These are phyloP conservation scores for Aphanomyces invadans DNA, from an alignment of 352 stramenopile genomes.

Conservation along the genomic window DNA sequence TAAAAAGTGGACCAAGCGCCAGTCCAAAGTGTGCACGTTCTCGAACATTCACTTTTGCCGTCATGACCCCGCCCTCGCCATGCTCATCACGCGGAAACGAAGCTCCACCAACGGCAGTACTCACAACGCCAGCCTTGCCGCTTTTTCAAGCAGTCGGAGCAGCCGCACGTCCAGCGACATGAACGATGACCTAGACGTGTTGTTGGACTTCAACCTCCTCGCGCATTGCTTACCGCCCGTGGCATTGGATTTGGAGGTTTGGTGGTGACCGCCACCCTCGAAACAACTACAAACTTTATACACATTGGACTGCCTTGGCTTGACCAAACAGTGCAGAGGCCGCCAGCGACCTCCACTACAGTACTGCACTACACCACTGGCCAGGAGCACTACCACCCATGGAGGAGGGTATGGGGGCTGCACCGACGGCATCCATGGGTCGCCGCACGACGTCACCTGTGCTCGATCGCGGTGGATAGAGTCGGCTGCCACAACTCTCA, in stretches of 20 bases:
- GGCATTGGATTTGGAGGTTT: neutral
- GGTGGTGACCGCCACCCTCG: too few species aligned
- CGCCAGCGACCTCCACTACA: too few species aligned
- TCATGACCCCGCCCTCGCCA: conserved; percentile 44
- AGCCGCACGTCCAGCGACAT: neutral
- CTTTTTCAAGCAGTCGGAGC: neutral
- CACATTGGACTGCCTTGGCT: too few species aligned
- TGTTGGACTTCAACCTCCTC: neutral
- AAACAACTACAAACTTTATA: too few species aligned
- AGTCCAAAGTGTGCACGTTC: conserved; percentile 63
- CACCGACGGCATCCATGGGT: too few species aligned
- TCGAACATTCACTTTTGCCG: conserved; percentile 57
- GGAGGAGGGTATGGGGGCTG: too few species aligned
- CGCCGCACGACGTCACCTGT: too few species aligned
- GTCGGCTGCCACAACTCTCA: too few species aligned
- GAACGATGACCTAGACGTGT: neutral
- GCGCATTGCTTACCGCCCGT: neutral
- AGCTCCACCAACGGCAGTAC: neutral
- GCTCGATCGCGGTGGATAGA: too few species aligned
- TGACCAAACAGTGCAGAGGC: too few species aligned
- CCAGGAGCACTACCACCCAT: too few species aligned
- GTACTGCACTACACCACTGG: too few species aligned
- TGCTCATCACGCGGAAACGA: conserved; percentile 50
- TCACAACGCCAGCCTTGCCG: neutral
- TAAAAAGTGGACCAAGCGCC: conserved; percentile 70